Evolutionary conservation across 2,329 filamentous ascomycete species (phyloP), one percentile per base, ranked within the genome.

Genomic region (Cercospora sp.): DNA sequence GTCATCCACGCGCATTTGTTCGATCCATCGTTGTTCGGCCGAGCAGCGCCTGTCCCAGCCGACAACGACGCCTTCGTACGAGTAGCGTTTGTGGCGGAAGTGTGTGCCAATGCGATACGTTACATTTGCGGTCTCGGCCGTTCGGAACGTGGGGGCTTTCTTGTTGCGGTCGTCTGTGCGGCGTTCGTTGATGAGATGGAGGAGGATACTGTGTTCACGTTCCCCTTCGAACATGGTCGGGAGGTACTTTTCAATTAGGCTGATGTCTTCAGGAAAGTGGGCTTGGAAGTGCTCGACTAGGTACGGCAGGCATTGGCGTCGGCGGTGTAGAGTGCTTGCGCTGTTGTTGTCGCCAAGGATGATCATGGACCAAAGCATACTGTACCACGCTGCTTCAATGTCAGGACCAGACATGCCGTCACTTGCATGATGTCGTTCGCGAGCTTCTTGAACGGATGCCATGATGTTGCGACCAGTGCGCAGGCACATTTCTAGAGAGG

Each of bases 381-480:
- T 88, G 78, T 95, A 95, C 69, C 89, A 85, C 3, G 90, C 88
- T 51, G 84, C 83, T 63, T 87, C 84, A 71, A 86, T 80, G 76
- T 91, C 84, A 0, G 77, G 77, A n/a, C 68, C 57, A 73, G 76
- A 77, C 75, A 78, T 74, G 26, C 75, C 40, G 5, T 61, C 51
- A 36, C 51, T 60, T 9, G 64, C 66, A 18, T 70, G 72, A 33
- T 73, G 71, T 20, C 71, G 72, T 62, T 77, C 75, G 28, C 77
- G 80, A 8, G 80, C 78, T 66, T 86, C 82, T 74, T 89, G 84
- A 55, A 93, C 83, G 1, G 91, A 91, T 57, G 89, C 89, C 73
- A 91, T 85, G 72, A 98, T 94, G 79, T 97, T 97, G 73, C 90
- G 89, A 13, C 90, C 89, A 9, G 90, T 91, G 63, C 93, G 89